Evolutionary conservation across 2,329 filamentous ascomycete genomes (phyloP).

Genomic region (Claviceps maximensis): DNA sequence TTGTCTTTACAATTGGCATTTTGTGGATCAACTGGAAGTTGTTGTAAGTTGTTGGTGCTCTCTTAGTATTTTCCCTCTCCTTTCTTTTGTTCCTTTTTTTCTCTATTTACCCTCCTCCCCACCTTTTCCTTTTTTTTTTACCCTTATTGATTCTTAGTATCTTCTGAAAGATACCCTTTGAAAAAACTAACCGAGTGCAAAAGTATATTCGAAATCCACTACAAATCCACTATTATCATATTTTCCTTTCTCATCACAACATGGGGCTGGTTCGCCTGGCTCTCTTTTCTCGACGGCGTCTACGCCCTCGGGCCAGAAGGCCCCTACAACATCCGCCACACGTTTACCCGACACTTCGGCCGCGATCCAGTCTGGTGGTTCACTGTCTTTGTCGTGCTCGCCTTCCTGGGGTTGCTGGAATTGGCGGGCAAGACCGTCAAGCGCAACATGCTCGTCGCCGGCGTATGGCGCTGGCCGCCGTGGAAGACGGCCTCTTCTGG

Average conservation of each 20-base stretch:
- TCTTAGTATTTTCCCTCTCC: not conserved
- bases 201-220: constrained; percentile 61
- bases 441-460: constrained; percentile 30
- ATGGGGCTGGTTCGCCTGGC: constrained; percentile 60
- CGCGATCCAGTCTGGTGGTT: constrained; percentile 62
- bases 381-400: constrained; percentile 50
- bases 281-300: constrained; percentile 51
- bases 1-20: constrained; percentile 59
- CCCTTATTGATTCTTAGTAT: not conserved
- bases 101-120: not conserved
- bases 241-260: constrained; percentile 44
- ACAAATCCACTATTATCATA: constrained; percentile 54
- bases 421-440: constrained; percentile 40
- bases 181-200: not conserved
- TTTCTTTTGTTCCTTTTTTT: not conserved
- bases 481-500: constrained; percentile 21
- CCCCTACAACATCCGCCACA: constrained; percentile 54
- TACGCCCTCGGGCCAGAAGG: constrained; percentile 38
- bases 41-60: constrained; percentile 38
- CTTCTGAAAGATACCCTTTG: not conserved
- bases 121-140: not conserved
- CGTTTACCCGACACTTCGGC: constrained; percentile 56
- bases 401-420: constrained; percentile 50
- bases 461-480: constrained; percentile 33
- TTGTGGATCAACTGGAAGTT: constrained; percentile 65